Percentiles rank a stretch among this genome's conserved stretches.
Conservation (phyloP, 176 grass and related monocot species). For the Poa annua region DNA sequence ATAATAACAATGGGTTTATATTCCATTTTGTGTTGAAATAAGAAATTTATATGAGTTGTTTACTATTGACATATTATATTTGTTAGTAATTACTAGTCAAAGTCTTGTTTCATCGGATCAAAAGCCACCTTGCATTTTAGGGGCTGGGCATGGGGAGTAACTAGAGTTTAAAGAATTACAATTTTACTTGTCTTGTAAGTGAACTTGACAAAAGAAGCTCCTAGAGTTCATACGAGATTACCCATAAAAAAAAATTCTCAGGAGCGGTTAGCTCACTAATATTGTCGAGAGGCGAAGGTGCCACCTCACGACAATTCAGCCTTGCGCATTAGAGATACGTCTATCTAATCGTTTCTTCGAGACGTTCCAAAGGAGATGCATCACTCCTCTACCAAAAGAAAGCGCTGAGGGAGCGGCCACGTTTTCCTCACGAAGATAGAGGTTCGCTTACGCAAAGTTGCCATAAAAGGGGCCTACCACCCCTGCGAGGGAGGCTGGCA, state of each 20-base stretch:
- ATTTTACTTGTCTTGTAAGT: not conserved
- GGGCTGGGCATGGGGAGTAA: not conserved
- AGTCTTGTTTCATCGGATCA: not conserved
- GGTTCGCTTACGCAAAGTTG: not conserved
- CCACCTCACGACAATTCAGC: not conserved
- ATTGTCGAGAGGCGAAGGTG: not conserved
- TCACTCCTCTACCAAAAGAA: not conserved
- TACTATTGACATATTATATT: not conserved
- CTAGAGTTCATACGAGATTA: not conserved
- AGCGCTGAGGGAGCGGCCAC: not conserved
- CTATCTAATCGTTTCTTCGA: not conserved
- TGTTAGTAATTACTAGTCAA: not conserved
- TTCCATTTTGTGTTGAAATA: too few relatives aligned
- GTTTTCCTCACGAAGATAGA: not conserved
- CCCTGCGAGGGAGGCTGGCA: not conserved
- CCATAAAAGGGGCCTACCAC: slow-evolving; percentile 3
- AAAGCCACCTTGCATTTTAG: not conserved
- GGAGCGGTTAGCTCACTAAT: not conserved
- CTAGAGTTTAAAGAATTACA: not conserved
- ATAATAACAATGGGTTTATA: not conserved
- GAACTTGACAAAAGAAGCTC: not conserved
- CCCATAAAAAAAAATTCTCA: not conserved
- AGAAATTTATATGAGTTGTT: not conserved
- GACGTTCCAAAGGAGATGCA: not conserved
- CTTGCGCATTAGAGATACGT: not conserved